Evolutionary conservation across 2,329 filamentous ascomycete species (phyloP).

Genomic region (Aspergillus tanneri): DNA sequence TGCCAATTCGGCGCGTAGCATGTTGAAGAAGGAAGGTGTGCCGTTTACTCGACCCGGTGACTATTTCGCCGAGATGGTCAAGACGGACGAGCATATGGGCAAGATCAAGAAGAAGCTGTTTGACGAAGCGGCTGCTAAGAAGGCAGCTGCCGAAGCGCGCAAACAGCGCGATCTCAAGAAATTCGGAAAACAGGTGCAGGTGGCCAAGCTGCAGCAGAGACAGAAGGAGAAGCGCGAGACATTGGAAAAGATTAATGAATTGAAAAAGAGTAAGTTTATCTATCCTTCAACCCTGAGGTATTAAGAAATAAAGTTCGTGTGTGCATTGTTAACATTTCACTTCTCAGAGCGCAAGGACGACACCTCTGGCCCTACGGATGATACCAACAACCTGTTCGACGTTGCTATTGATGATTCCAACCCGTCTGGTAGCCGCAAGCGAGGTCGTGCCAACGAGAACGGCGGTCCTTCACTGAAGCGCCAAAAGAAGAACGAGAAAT

Average conservation of each 20-base stretch:
- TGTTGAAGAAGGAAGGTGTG: constrained; percentile 76
- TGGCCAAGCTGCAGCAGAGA: constrained; percentile 92
- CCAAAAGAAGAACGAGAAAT: constrained; percentile 92
- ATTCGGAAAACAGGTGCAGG: constrained; percentile 97
- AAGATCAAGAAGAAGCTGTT: constrained; percentile 91
- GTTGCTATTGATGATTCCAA: constrained; percentile 73
- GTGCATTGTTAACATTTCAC: constrained; percentile 24
- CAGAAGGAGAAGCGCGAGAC: constrained; percentile 90
- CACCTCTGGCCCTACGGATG: constrained; percentile 63
- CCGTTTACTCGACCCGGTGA: constrained; percentile 86
- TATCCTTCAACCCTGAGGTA: background rate
- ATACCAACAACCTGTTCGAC: constrained; percentile 81
- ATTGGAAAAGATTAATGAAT: constrained; percentile 87
- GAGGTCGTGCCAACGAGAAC: constrained; percentile 43
- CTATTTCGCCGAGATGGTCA: constrained; percentile 99
- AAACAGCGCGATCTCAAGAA: constrained; percentile 96
- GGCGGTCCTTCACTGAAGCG: constrained; percentile 63
- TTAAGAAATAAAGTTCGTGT: background rate
- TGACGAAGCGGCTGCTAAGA: constrained; percentile 88
- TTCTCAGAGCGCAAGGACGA: constrained; percentile 72
- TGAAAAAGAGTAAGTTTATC: constrained; percentile 85
- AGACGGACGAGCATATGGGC: constrained; percentile 97
- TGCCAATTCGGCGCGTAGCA: constrained; percentile 68
- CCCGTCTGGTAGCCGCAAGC: constrained; percentile 53
- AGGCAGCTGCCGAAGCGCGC: constrained; percentile 85